These are phyloP conservation scores for Stemphylium lycopersici DNA, from an alignment of 2,329 filamentous ascomycete species.

Conservation along the genomic window DNA sequence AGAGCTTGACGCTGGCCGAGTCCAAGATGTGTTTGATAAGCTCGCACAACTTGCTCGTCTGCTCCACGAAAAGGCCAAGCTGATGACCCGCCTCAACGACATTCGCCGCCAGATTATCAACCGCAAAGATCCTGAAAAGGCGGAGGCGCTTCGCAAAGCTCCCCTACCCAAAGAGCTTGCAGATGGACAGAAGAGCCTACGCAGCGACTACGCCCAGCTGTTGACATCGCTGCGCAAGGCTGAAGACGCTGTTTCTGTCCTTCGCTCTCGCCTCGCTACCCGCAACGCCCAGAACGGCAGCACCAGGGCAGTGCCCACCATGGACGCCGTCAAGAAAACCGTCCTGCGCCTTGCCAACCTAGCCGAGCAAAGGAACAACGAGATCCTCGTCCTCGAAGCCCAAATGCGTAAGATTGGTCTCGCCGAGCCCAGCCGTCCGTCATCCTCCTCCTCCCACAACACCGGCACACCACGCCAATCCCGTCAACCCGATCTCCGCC, in stretches of 20 bases:
- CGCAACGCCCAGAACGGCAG: constrained; percentile 57
- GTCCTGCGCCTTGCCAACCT: constrained; percentile 92
- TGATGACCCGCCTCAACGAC: constrained; percentile 75
- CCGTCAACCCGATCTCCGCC: constrained; percentile 21
- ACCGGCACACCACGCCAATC: constrained; percentile 26
- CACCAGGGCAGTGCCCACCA: constrained; percentile 68
- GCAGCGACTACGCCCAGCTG: constrained; percentile 75
- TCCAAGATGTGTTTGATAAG: constrained; percentile 72
- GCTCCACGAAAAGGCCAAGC: constrained; percentile 70
- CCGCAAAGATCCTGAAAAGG: constrained; percentile 70
- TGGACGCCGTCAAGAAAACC: constrained; percentile 89
- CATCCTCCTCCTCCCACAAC: constrained; percentile 29
- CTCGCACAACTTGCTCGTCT: constrained; percentile 72
- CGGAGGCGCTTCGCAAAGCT: constrained; percentile 68
- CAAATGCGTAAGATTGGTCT: constrained; percentile 74
- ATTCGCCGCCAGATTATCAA: constrained; percentile 76
- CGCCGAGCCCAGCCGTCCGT: constrained; percentile 27
- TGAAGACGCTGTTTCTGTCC: constrained; percentile 78
- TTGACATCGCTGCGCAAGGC: constrained; percentile 76
- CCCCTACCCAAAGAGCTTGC: constrained; percentile 85
- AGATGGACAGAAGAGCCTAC: constrained; percentile 81
- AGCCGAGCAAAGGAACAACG: constrained; percentile 87
- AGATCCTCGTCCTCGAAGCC: constrained; percentile 87
- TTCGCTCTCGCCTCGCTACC: constrained; percentile 77
- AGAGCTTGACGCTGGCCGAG: constrained; percentile 69